Percentiles rank a stretch among this genome's conserved stretches.
phyloP scores from a whole-genome alignment of 805 yeast species.

The Clavispora fructus region DNA sequence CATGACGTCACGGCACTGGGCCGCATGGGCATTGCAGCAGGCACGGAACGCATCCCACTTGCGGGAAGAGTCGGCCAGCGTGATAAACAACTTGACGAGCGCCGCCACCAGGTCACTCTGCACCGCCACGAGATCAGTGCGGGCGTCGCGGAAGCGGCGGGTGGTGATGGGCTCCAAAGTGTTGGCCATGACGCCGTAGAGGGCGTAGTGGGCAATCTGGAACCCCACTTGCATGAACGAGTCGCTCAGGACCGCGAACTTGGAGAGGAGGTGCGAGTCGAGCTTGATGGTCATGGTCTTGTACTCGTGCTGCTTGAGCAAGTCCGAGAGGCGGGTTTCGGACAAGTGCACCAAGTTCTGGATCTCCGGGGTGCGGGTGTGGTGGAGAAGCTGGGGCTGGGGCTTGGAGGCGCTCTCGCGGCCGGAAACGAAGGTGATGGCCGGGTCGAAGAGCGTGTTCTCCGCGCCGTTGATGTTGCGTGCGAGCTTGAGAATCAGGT shows the following conservation, averaged over 20 bases:
- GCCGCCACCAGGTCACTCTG: constrained; percentile 50
- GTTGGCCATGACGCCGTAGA: constrained; percentile 47
- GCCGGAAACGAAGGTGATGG: constrained; percentile 32
- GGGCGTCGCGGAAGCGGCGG: constrained; percentile 58
- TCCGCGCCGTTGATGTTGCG: constrained; percentile 54
- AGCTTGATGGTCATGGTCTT: constrained; percentile 36
- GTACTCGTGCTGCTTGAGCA: constrained; percentile 54
- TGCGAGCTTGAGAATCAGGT: constrained; percentile 51
- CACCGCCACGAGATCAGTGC: constrained; percentile 65
- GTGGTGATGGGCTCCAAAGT: constrained; percentile 62
- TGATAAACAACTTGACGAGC: constrained; percentile 59
- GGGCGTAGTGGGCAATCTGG: constrained; percentile 50
- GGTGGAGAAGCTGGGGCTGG: constrained; percentile 21
- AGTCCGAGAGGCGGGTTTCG: constrained; percentile 54
- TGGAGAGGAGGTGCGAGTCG: constrained; percentile 31
- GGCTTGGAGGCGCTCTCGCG: constrained; percentile 35
- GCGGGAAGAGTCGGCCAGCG: constrained; percentile 41
- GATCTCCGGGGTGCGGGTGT: constrained; percentile 43
- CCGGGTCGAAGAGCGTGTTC: constrained; percentile 44
- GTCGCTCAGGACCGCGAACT: constrained; percentile 42
- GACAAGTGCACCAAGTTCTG: constrained; percentile 47
- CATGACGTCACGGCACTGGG: constrained; percentile 47
- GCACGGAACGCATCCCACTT: constrained; percentile 49
- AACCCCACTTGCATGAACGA: constrained; percentile 48
- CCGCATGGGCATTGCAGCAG: constrained; percentile 49